These are phyloP conservation scores for Marchantia paleacea DNA, from an alignment of 225 moss, liverwort and hornwort species.

Conservation along the genomic window DNA sequence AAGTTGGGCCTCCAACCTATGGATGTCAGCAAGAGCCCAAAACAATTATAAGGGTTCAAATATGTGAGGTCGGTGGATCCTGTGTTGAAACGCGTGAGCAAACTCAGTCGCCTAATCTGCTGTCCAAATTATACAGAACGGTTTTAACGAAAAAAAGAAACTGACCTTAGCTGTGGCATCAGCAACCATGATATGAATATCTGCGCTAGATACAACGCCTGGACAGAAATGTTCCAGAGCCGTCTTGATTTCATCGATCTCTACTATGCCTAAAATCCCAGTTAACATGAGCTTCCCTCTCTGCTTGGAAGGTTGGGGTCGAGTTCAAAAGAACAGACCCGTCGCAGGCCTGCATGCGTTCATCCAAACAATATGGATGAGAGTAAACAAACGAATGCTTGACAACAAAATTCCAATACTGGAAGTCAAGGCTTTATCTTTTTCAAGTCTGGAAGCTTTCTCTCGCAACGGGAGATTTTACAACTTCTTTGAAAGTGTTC, in stretches of 20 bases:
- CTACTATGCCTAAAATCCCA: background rate
- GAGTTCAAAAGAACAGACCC: slow-evolving; percentile 1
- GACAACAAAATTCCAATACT: too few relatives aligned
- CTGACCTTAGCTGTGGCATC: slow-evolving; percentile 27
- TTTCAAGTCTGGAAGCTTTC: too few relatives aligned
- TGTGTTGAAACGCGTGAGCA: too few relatives aligned
- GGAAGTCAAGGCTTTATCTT: too few relatives aligned
- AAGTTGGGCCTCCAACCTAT: background rate
- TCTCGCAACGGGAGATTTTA: too few relatives aligned
- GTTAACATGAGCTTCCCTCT: slow-evolving; percentile 6
- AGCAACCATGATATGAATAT: slow-evolving; percentile 31
- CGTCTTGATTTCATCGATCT: slow-evolving; percentile 17
- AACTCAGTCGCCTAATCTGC: background rate
- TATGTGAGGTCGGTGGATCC: background rate
- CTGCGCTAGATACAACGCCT: slow-evolving; percentile 34
- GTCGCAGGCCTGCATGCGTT: slow-evolving; percentile 19
- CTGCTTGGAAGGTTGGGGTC: background rate
- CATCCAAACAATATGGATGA: too few relatives aligned
- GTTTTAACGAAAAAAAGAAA: background rate
- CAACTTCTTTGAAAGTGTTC: too few relatives aligned
- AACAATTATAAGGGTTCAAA: background rate
- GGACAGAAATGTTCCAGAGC: slow-evolving; percentile 19
- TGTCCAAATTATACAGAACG: too few relatives aligned
- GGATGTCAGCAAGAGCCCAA: too few relatives aligned
- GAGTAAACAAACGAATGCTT: too few relatives aligned